Conservation (phyloP, 2,329 filamentous ascomycete genomes). For the Cladosporium sp. region DNA sequence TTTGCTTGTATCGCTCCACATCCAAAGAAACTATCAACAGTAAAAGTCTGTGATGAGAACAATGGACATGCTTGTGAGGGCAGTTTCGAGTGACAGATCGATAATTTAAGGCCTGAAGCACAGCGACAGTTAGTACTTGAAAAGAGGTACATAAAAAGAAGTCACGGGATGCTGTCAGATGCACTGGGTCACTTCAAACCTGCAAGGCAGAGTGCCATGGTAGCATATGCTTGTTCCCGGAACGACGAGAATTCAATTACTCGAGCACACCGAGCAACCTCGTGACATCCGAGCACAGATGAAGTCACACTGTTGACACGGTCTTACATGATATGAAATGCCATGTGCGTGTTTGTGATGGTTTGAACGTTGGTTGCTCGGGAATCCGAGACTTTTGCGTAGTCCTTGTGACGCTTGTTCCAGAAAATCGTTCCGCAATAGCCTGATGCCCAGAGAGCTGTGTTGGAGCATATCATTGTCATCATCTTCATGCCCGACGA, state of each 20-base stretch:
- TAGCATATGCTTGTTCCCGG: not conserved
- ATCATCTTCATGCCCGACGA: not conserved
- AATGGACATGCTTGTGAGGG: too few relatives aligned
- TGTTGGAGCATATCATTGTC: not conserved
- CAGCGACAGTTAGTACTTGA: too few relatives aligned
- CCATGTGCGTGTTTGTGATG: slow-evolving; percentile 1
- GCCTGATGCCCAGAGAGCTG: too few relatives aligned
- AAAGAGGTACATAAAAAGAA: too few relatives aligned
- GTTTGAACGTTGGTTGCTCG: slow-evolving; percentile 4
- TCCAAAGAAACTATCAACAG: too few relatives aligned
- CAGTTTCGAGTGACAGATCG: too few relatives aligned
- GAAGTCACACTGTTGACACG: not conserved
- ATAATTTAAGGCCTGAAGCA: too few relatives aligned
- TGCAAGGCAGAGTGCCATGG: not conserved
- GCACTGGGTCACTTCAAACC: not conserved
- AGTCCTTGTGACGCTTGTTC: not conserved
- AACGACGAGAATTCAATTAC: not conserved
- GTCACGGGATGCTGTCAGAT: too few relatives aligned
- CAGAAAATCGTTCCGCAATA: not conserved
- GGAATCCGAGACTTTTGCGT: not conserved
- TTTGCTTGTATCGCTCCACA: too few relatives aligned
- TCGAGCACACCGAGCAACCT: not conserved
- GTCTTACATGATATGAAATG: not conserved
- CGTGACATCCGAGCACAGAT: not conserved
- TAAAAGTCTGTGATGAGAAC: too few relatives aligned